A percentile compares a stretch with the other conserved stretches of the same genome.
Evolutionary conservation across 177 flowering plant genomes (phyloP).

Genomic region (Vitis hybrid): DNA sequence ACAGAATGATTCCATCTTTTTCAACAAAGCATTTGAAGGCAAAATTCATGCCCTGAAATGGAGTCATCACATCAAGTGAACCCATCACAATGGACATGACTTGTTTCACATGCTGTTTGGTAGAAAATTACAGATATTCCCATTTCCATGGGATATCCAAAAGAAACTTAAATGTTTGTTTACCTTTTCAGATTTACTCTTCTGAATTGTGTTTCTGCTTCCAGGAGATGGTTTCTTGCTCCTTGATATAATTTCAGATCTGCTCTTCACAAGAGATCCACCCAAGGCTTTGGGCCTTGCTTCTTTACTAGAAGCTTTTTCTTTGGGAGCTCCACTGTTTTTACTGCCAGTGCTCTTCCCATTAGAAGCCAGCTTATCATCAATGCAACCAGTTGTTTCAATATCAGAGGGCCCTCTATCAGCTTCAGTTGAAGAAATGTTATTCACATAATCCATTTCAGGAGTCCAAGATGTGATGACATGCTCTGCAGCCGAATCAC

Average conservation of each 20-base stretch:
- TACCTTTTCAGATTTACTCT: conserved; percentile 71
- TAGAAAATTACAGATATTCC: too few relatives aligned
- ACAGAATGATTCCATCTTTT: neutral
- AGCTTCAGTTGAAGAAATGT: conserved; percentile 27
- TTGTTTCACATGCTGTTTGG: too few relatives aligned
- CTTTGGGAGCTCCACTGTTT: conserved; percentile 24
- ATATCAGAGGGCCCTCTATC: conserved; percentile 24
- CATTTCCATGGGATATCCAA: too few relatives aligned
- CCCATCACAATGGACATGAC: neutral
- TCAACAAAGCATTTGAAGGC: neutral
- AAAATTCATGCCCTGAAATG: neutral
- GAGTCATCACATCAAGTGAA: neutral
- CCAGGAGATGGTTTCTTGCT: conserved; percentile 39
- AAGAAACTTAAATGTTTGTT: neutral
- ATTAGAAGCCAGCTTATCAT: conserved; percentile 21
- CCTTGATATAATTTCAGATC: conserved; percentile 43
- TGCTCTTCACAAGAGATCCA: conserved; percentile 47
- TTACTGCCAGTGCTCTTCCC: conserved; percentile 20
- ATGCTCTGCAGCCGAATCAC: conserved; percentile 42
- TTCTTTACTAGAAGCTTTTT: conserved; percentile 39
- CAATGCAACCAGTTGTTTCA: conserved; percentile 30
- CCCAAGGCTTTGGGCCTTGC: conserved; percentile 37
- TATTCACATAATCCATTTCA: conserved; percentile 56
- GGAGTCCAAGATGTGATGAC: conserved; percentile 59
- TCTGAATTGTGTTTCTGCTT: conserved; percentile 37